Conservation (phyloP, 169 alveolate genomes). For the Plasmodium gaboni region DNA sequence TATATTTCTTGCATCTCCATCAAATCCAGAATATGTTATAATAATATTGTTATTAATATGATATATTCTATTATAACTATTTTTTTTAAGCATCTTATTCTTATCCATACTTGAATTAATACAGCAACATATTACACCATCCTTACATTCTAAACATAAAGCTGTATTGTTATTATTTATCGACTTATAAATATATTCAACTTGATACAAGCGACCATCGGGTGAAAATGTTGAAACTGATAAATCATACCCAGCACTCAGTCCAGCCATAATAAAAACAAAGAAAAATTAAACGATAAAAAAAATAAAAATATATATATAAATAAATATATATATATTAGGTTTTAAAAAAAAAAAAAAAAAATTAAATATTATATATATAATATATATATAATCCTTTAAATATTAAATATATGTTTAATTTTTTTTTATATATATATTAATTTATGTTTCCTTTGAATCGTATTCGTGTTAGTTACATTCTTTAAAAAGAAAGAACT, state of each 20-base stretch:
- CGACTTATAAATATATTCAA: conserved; percentile 96
- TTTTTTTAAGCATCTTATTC: conserved; percentile 78
- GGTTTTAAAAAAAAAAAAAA: not conserved
- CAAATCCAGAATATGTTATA: conserved; percentile 91
- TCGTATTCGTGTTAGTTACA: too few relatives aligned
- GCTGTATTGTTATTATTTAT: conserved; percentile 94
- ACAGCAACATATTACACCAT: conserved; percentile 92
- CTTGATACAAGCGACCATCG: conserved; percentile 97
- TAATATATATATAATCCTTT: not conserved
- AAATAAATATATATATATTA: not conserved
- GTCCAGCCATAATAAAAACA: conserved; percentile 87
- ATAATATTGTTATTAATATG: conserved; percentile 90
- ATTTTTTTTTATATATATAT: too few relatives aligned
- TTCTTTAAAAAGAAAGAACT: too few relatives aligned
- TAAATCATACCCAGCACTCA: conserved; percentile 94
- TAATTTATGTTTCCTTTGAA: too few relatives aligned
- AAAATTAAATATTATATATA: not conserved
- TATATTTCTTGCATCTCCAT: conserved; percentile 95
- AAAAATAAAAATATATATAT: not conserved
- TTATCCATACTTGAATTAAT: conserved; percentile 41
- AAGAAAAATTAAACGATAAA: not conserved
- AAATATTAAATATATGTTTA: too few relatives aligned
- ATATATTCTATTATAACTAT: conserved; percentile 90
- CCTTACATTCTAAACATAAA: conserved; percentile 91
- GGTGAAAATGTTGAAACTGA: conserved; percentile 97